phyloP scores from a whole-genome alignment of 1,284 basidiomycete species.

The Ceratobasidium sp. region DNA sequence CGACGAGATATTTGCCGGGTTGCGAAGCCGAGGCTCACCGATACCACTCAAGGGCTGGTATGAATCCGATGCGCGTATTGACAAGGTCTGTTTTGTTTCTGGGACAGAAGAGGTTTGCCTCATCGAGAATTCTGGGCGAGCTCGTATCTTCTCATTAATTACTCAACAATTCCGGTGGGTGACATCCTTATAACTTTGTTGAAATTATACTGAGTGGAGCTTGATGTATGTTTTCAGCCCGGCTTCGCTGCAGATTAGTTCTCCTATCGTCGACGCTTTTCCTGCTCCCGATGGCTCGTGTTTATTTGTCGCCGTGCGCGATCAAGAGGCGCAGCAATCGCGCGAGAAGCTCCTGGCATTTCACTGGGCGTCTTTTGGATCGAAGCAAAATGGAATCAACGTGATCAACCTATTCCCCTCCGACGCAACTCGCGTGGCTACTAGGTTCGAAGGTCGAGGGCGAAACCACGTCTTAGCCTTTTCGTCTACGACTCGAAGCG shows the following conservation, averaged over 20 bases:
- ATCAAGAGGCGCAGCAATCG: neutral
- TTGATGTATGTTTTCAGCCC: slow-evolving; percentile 21
- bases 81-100: slow-evolving; percentile 38
- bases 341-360: slow-evolving; percentile 59
- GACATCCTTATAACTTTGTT: neutral
- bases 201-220: neutral
- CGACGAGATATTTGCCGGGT: slow-evolving; percentile 40
- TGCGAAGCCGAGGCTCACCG: slow-evolving; percentile 35
- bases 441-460: slow-evolving; percentile 63
- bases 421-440: slow-evolving; percentile 57
- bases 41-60: slow-evolving; percentile 41
- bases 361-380: slow-evolving; percentile 72
- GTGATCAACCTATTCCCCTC: slow-evolving; percentile 51
- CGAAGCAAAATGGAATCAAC: slow-evolving; percentile 60
- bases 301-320: slow-evolving; percentile 9
- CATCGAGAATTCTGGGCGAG: slow-evolving; percentile 44
- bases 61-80: slow-evolving; percentile 10
- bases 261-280: slow-evolving; percentile 23
- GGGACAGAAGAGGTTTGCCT: slow-evolving; percentile 46
- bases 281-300: slow-evolving; percentile 44
- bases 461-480: slow-evolving; percentile 64
- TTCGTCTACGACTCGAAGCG: slow-evolving; percentile 55
- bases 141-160: slow-evolving; percentile 48
- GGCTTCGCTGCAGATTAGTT: neutral
- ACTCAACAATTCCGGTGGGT: slow-evolving; percentile 64